phyloP scores from a whole-genome alignment of 441 rosid genomes.

The Populus trichocarpa region DNA sequence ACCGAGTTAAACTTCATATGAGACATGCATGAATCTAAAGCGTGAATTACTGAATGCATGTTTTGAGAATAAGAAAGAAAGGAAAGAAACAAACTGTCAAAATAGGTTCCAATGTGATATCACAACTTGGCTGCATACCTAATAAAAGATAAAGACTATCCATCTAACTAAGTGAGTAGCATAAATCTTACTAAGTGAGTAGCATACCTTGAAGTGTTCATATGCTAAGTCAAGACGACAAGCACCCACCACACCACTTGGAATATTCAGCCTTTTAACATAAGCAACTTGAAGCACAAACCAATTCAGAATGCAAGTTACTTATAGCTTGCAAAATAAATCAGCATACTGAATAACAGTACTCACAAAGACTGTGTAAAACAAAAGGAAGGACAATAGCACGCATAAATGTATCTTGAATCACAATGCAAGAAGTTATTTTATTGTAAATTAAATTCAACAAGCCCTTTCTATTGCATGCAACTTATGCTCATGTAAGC shows the following conservation, averaged over 20 bases:
- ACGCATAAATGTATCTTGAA: not conserved
- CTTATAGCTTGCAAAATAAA: not conserved
- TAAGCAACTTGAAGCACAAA: constrained; percentile 58
- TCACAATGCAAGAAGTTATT: not conserved
- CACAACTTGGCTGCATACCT: not conserved
- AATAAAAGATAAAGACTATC: constrained; percentile 4
- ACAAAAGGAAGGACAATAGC: not conserved
- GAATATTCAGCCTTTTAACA: constrained; percentile 82
- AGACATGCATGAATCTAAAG: not conserved
- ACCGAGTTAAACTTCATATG: not conserved
- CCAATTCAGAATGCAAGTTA: constrained; percentile 14
- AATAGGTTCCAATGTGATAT: not conserved
- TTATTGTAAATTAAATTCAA: not conserved
- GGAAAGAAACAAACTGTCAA: not conserved
- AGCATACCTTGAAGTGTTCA: constrained; percentile 90
- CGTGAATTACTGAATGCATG: not conserved
- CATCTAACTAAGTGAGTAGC: constrained; percentile 11
- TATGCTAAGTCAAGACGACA: constrained; percentile 95
- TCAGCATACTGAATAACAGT: not conserved
- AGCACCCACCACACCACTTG: constrained; percentile 96
- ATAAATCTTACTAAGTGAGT: constrained; percentile 26
- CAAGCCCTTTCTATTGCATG: not conserved
- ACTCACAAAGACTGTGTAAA: not conserved
- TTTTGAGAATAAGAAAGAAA: not conserved
- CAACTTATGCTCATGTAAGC: not conserved